These are phyloP conservation scores for Diversispora epigaea DNA, from an alignment of 192 early-diverging fungal genomes.

Conservation along the genomic window DNA sequence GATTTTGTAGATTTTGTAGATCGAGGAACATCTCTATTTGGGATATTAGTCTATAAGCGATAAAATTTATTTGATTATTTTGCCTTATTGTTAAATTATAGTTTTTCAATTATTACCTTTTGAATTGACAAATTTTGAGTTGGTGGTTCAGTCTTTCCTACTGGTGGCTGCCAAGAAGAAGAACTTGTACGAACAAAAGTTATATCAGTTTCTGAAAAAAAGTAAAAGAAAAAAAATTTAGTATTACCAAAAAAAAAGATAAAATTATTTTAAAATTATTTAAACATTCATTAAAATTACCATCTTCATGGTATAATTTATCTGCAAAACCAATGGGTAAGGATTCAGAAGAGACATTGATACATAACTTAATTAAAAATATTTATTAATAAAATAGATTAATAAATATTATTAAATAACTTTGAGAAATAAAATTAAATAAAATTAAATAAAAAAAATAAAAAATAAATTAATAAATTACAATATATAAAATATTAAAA, in stretches of 20 bases:
- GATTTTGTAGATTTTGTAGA: too few relatives aligned
- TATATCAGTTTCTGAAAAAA: slow-evolving; percentile 34
- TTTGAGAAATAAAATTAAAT: not conserved
- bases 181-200: too few relatives aligned
- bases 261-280: not conserved
- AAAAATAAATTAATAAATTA: slow-evolving; percentile 11
- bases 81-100: too few relatives aligned
- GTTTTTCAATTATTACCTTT: too few relatives aligned
- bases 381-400: too few relatives aligned
- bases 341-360: slow-evolving; percentile 41
- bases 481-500: not conserved
- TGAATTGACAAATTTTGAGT: too few relatives aligned
- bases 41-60: too few relatives aligned
- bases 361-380: slow-evolving; percentile 34
- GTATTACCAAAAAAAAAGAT: not conserved
- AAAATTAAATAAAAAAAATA: not conserved
- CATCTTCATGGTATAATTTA: slow-evolving; percentile 51
- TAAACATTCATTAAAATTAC: not conserved
- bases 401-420: too few relatives aligned
- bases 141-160: too few relatives aligned
- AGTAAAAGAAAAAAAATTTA: not conserved
- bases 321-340: slow-evolving; percentile 50
- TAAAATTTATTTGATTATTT: too few relatives aligned
- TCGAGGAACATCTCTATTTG: too few relatives aligned
- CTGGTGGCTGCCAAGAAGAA: too few relatives aligned